A percentile compares a stretch with the other conserved stretches of the same genome.
phyloP scores from a whole-genome alignment of 2,329 filamentous ascomycete species.

The Pestalotiopsis sp. region DNA sequence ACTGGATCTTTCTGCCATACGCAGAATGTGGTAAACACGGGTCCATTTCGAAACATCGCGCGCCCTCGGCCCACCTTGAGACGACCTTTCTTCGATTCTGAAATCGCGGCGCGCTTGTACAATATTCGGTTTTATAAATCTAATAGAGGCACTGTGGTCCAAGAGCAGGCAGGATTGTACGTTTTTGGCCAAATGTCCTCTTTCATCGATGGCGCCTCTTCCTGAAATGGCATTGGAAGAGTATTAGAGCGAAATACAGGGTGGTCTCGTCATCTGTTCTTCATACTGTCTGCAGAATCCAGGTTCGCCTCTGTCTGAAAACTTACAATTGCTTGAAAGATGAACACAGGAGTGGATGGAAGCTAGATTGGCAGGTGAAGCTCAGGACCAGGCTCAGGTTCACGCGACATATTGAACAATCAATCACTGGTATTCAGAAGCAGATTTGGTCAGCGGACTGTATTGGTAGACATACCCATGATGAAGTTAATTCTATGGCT shows the following conservation, averaged over 20 bases:
- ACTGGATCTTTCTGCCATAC: not conserved
- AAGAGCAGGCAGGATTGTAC: not conserved
- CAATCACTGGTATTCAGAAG: not conserved
- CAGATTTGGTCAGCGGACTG: not conserved
- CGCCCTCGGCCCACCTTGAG: not conserved
- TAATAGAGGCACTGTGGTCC: not conserved
- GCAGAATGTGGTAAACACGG: not conserved
- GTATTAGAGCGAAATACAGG: not conserved
- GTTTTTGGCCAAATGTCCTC: not conserved
- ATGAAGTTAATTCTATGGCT: not conserved
- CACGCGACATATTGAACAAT: not conserved
- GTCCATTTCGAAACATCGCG: too few species aligned
- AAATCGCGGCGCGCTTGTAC: slow-evolving; percentile 7
- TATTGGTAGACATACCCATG: not conserved
- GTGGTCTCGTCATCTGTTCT: not conserved
- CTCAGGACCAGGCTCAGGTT: not conserved
- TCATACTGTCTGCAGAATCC: not conserved
- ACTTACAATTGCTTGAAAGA: not conserved
- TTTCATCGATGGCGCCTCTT: not conserved
- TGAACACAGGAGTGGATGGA: not conserved
- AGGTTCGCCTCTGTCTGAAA: not conserved
- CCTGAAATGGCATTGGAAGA: not conserved
- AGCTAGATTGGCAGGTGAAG: not conserved
- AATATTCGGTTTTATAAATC: not conserved
- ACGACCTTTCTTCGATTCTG: not conserved